These are phyloP conservation scores for Tubosaeta sp. DNA, from an alignment of 768 basidiomycete species.

Conservation along the genomic window DNA sequence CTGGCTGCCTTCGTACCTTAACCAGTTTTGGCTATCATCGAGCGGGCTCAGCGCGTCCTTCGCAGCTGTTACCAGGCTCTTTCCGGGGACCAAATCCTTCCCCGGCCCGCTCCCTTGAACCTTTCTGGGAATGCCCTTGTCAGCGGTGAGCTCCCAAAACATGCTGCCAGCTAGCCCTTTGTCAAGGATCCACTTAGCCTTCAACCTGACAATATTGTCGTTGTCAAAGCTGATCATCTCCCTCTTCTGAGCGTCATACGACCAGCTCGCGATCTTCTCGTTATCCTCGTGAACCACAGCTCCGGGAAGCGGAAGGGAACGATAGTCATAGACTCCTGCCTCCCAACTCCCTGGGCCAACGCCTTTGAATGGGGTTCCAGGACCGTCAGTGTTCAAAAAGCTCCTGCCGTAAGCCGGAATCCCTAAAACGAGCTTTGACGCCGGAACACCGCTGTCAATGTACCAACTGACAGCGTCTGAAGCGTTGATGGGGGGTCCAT, in stretches of 20 bases:
- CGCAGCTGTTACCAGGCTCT: constrained; percentile 70
- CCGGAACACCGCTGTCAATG: constrained; percentile 61
- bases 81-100: constrained; percentile 67
- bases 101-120: constrained; percentile 73
- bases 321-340: constrained; percentile 87
- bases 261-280: constrained; percentile 73
- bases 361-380: constrained; percentile 75
- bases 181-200: constrained; percentile 75
- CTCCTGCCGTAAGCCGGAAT: constrained; percentile 92
- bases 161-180: constrained; percentile 86
- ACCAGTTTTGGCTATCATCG: constrained; percentile 74
- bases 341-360: constrained; percentile 91
- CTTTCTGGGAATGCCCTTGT: constrained; percentile 64
- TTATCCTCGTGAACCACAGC: constrained; percentile 64
- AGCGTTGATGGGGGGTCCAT: constrained; percentile 60
- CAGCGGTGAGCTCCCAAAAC: constrained; percentile 92
- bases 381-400: constrained; percentile 82
- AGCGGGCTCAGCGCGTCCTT: constrained; percentile 75
- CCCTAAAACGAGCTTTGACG: constrained; percentile 82
- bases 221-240: constrained; percentile 86
- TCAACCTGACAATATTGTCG: constrained; percentile 62
- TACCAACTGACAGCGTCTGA: constrained; percentile 69
- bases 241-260: constrained; percentile 65
- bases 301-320: constrained; percentile 76
- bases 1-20: constrained; percentile 69